A percentile compares a stretch with the other conserved stretches of the same genome.
These are phyloP conservation scores for Penicillium taxi DNA, from an alignment of 495 filamentous ascomycete species.

Conservation along the genomic window DNA sequence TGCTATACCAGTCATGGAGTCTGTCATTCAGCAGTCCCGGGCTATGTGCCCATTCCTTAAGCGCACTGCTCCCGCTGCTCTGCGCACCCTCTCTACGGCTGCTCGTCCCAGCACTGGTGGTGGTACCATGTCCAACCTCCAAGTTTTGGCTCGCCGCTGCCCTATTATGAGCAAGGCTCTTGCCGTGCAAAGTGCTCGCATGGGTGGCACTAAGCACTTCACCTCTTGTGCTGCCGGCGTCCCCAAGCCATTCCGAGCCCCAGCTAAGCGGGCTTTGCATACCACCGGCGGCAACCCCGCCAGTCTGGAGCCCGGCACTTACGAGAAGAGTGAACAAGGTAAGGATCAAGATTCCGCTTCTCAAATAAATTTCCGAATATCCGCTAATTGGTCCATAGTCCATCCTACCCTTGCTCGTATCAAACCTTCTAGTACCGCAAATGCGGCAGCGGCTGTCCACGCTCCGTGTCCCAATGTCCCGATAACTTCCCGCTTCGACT, in stretches of 20 bases:
- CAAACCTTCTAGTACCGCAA: constrained; percentile 14
- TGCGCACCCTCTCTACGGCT: constrained; percentile 82
- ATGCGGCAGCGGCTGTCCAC: constrained; percentile 22
- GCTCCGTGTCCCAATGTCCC: constrained; percentile 36
- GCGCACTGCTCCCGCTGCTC: constrained; percentile 80
- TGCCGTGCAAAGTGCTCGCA: constrained; percentile 71
- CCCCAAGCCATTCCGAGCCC: constrained; percentile 23
- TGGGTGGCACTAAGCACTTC: constrained; percentile 39
- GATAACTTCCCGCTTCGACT: constrained; percentile 62
- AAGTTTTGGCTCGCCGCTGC: constrained; percentile 88
- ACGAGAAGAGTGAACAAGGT: constrained; percentile 55
- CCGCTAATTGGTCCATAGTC: constrained; percentile 13
- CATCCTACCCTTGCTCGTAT: constrained; percentile 20
- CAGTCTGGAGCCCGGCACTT: constrained; percentile 55
- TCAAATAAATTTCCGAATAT: too few species aligned
- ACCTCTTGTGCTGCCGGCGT: constrained; percentile 34
- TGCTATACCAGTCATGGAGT: constrained; percentile 58
- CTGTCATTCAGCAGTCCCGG: constrained; percentile 86
- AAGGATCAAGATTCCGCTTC: constrained; percentile 18
- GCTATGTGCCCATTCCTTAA: constrained; percentile 95
- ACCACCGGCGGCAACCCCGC: constrained; percentile 68
- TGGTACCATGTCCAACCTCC: constrained; percentile 93
- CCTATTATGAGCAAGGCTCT: constrained; percentile 98
- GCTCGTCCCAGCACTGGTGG: constrained; percentile 63
- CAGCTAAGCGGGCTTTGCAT: constrained; percentile 65